These are phyloP conservation scores for Mercurialis annua DNA, from an alignment of 345 rosid species.

Conservation along the genomic window DNA sequence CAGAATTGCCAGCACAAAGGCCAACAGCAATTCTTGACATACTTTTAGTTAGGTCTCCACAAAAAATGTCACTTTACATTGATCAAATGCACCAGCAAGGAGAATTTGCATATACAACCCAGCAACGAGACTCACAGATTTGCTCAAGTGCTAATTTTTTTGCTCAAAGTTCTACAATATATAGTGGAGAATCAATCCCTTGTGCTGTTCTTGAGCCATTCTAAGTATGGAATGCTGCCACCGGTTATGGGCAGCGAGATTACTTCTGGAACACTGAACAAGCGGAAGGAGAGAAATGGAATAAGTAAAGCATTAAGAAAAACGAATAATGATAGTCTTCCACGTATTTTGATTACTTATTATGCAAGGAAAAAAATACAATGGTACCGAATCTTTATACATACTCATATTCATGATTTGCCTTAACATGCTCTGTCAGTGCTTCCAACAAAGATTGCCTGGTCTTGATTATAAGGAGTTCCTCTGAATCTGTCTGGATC, in stretches of 20 bases:
- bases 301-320: background rate
- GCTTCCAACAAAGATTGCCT: slow-evolving; percentile 79
- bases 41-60: background rate
- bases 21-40: background rate
- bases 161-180: too few species aligned
- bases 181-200: slow-evolving; percentile 44
- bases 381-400: slow-evolving; percentile 21
- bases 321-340: background rate
- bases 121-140: background rate
- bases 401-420: slow-evolving; percentile 95
- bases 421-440: slow-evolving; percentile 79
- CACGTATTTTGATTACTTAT: background rate
- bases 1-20: background rate
- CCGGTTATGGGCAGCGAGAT: slow-evolving; percentile 81
- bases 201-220: slow-evolving; percentile 83
- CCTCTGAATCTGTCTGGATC: slow-evolving; percentile 84
- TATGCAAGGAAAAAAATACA: background rate
- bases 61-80: too few species aligned
- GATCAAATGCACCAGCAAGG: background rate
- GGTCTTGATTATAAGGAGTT: slow-evolving; percentile 84
- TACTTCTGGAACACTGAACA: slow-evolving; percentile 79
- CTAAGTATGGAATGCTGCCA: slow-evolving; percentile 67
- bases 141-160: background rate
- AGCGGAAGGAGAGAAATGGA: background rate
- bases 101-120: background rate